phyloP scores from a whole-genome alignment of 2,329 filamentous ascomycete genomes.

The Akanthomyces lecanii region DNA sequence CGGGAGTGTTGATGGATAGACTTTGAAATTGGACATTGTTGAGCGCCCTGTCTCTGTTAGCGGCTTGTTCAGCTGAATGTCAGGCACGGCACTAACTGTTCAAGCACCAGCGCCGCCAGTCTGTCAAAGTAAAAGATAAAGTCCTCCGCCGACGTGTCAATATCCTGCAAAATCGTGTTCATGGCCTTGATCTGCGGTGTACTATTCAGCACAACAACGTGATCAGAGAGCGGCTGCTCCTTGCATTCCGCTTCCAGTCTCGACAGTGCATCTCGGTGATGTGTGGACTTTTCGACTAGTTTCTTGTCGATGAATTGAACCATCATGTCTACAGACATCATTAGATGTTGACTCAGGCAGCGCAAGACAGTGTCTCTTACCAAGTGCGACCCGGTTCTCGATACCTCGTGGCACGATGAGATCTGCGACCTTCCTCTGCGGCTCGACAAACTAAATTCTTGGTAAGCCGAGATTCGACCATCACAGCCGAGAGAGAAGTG shows the following conservation, averaged over 20 bases:
- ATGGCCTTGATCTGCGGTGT: slow-evolving; percentile 82
- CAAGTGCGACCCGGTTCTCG: slow-evolving; percentile 89
- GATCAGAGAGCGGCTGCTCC: slow-evolving; percentile 67
- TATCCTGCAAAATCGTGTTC: slow-evolving; percentile 84
- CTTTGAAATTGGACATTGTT: slow-evolving; percentile 70
- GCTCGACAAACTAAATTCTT: slow-evolving; percentile 68
- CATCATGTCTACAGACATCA: slow-evolving; percentile 67
- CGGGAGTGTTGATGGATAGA: slow-evolving; percentile 64
- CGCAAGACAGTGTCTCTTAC: slow-evolving; percentile 32
- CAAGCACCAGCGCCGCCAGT: slow-evolving; percentile 76
- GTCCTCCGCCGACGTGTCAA: slow-evolving; percentile 74
- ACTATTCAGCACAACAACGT: slow-evolving; percentile 68
- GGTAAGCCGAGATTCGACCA: slow-evolving; percentile 49
- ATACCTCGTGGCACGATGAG: slow-evolving; percentile 94
- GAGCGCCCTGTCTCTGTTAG: slow-evolving; percentile 54
- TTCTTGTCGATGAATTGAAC: slow-evolving; percentile 88
- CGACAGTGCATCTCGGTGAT: slow-evolving; percentile 74
- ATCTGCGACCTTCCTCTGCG: slow-evolving; percentile 86
- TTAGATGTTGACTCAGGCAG: background rate
- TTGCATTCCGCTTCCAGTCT: slow-evolving; percentile 69
- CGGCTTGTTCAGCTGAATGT: background rate
- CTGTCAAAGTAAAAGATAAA: slow-evolving; percentile 98
- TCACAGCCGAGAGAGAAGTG: slow-evolving; percentile 61
- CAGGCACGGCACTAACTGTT: slow-evolving; percentile 50
- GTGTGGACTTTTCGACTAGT: slow-evolving; percentile 76